Conservation (phyloP, 164 flowering plant species). For the Chloranthus sessilifolius region DNA sequence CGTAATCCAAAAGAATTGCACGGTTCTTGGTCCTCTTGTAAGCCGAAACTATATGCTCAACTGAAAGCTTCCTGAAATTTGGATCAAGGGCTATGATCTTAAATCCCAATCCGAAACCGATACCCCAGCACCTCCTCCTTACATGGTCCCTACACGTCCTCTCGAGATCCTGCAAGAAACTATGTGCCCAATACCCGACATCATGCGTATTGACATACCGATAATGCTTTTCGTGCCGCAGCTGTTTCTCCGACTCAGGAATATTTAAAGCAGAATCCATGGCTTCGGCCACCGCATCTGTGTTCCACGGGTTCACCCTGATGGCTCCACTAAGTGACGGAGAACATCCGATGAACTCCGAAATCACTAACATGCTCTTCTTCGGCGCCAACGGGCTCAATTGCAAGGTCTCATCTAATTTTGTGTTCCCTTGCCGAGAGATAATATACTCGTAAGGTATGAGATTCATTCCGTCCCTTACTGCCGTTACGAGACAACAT, state of each 20-base stretch:
- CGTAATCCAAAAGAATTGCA: constrained; percentile 61
- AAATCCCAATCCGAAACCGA: constrained; percentile 59
- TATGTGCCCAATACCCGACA: constrained; percentile 58
- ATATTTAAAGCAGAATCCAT: constrained; percentile 43
- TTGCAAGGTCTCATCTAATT: constrained; percentile 35
- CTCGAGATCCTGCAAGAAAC: constrained; percentile 51
- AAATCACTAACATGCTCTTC: constrained; percentile 60
- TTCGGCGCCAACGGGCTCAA: constrained; percentile 29
- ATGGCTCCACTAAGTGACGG: constrained; percentile 66
- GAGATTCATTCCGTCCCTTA: constrained; percentile 67
- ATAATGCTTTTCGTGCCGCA: constrained; percentile 60
- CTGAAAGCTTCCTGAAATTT: constrained; percentile 50
- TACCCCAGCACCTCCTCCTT: constrained; percentile 58
- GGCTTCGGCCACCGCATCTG: constrained; percentile 56
- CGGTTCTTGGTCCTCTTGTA: constrained; percentile 47
- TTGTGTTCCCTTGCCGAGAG: constrained; percentile 44
- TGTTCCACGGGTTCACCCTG: constrained; percentile 62
- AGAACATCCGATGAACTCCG: constrained; percentile 62
- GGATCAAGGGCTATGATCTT: constrained; percentile 53
- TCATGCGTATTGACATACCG: constrained; percentile 57
- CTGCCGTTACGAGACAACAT: constrained; percentile 62
- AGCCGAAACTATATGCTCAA: constrained; percentile 56
- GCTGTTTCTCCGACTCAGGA: constrained; percentile 43
- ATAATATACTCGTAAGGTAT: constrained; percentile 57
- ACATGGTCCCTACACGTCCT: constrained; percentile 52